Evolutionary conservation across 2,329 filamentous ascomycete species (phyloP), one percentile per base, ranked within the genome.

Genomic region (Neoscytalidium dimidiatum): DNA sequence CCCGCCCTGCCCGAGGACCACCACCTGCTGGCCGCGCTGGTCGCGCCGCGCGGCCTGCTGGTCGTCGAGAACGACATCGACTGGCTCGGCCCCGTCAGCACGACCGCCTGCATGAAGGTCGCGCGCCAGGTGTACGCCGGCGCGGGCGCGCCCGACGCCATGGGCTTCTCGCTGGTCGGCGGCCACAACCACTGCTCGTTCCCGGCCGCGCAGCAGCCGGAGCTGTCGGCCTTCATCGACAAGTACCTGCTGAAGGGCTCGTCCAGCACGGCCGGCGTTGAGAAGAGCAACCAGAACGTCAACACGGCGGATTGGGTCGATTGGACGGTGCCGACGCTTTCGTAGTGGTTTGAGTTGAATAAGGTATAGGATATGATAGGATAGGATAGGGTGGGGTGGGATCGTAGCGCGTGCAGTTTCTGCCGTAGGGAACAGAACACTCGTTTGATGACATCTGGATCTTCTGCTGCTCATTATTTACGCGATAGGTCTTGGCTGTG

Each of bases 61-160:
- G 80, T 83, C 31, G 82, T 85, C 51, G 85, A 87, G 78, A 88
- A 87, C 71, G 82, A 85, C 69, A 79, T 79, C 68, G 84, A 86
- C 75, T 88, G 85, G 85, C 80, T 87, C 62, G 84, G 85, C 41
- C 83, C 83, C 56, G 82, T 84, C 65, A 82, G 82, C 63, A 86
- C 83, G 17, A 86, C 83, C 28, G 85, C 80, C 57, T 86, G 84
- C 76, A 86, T 86, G 84, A 83, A 83, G 74, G 83, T 81, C 21
- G 84, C 78, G 4, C 80, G 81, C 43, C 75, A 82, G 58, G 82
- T 86, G 71, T 87, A 86, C 75, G 81, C 84, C 76, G 82, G 81
- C 4, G 77, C 84, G 28, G 85, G 84, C 64, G 81, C 79, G 1
- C 79, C 82, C 17, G 82, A 82, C 68, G 81, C 84, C 73, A 85